Conservation (phyloP, 2,329 filamentous ascomycete genomes). For the Aureobasidium pullulans region DNA sequence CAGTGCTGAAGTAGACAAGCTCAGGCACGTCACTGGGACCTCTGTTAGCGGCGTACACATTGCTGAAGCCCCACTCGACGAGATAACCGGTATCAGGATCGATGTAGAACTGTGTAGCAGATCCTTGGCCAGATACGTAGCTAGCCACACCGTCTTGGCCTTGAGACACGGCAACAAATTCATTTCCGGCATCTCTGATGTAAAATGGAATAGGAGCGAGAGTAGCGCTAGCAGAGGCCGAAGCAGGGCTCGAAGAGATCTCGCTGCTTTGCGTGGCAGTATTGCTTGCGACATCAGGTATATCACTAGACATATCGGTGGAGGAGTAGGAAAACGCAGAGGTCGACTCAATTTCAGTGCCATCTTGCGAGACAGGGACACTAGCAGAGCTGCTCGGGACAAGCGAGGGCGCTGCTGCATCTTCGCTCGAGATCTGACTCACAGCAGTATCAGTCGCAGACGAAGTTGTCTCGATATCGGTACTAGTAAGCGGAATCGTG, state of each 20-base stretch:
- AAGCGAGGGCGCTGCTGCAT: background rate
- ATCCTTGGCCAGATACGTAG: background rate
- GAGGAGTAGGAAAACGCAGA: background rate
- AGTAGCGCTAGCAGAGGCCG: background rate
- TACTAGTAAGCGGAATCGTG: background rate
- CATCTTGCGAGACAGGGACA: no score
- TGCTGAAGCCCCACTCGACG: background rate
- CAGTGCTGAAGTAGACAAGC: conserved; percentile 1
- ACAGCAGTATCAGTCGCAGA: background rate
- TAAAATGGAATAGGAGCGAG: background rate
- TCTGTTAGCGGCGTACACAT: background rate
- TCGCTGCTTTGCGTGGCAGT: background rate
- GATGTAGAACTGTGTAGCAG: conserved; percentile 3
- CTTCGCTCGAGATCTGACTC: background rate
- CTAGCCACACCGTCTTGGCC: background rate
- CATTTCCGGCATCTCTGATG: background rate
- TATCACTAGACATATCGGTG: background rate
- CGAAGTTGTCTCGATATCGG: background rate
- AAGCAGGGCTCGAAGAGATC: background rate
- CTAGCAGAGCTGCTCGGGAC: background rate
- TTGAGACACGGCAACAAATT: background rate
- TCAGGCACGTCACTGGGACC: background rate
- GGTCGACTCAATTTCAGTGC: background rate
- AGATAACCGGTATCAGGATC: background rate
- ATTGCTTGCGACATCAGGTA: background rate